Evolutionary conservation across 2,329 filamentous ascomycete genomes (phyloP).

Genomic region (Calonectria pauciramosa): DNA sequence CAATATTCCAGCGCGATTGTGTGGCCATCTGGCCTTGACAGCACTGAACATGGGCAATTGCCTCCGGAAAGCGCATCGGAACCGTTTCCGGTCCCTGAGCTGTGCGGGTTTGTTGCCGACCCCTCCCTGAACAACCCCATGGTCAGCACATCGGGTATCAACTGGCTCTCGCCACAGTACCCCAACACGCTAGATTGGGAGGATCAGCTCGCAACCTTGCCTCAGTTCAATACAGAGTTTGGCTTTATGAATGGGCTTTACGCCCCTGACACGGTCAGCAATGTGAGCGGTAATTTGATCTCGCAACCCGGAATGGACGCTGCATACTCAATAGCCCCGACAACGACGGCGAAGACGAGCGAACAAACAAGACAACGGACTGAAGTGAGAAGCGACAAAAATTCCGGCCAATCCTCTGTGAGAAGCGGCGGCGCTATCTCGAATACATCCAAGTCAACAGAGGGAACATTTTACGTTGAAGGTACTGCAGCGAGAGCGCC

Average conservation of each 20-base stretch:
- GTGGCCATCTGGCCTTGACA: not conserved
- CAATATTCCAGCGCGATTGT: not conserved
- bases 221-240: not conserved
- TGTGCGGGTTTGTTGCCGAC: not conserved
- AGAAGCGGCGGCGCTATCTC: not conserved
- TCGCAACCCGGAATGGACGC: not conserved
- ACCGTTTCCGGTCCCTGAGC: not conserved
- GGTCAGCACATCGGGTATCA: not conserved
- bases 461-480: conserved; percentile 14
- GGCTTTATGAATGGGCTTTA: not conserved
- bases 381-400: not conserved
- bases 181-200: not conserved
- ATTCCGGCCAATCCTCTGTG: not conserved
- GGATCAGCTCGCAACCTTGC: not conserved
- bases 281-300: not conserved
- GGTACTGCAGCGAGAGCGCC: conserved; percentile 6
- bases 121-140: not conserved
- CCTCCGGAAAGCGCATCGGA: not conserved
- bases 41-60: not conserved
- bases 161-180: conserved; percentile 15
- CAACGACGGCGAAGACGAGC: not conserved
- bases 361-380: not conserved
- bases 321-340: not conserved
- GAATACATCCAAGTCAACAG: not conserved
- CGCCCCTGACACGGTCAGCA: not conserved